Evolutionary conservation across 257 asterid genomes (phyloP).

Genomic region (Anisodus tanguticus): DNA sequence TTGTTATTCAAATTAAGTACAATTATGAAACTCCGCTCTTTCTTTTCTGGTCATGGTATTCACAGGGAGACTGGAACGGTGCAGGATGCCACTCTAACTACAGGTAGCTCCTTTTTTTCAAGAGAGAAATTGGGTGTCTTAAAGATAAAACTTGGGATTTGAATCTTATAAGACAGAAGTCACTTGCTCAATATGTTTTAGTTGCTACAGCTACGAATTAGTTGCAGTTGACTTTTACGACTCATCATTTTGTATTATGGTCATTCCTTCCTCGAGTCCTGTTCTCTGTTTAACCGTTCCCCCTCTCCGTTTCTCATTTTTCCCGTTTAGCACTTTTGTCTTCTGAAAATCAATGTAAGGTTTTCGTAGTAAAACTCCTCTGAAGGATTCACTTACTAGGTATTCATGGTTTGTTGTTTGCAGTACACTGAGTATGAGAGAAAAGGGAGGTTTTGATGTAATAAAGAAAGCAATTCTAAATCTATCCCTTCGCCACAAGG

Average conservation of each 20-base stretch:
- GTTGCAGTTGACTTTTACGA: not conserved
- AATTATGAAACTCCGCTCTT: not conserved
- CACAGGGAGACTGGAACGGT: conserved; percentile 98
- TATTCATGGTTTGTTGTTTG: conserved; percentile 20
- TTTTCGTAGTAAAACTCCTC: conserved; percentile 13
- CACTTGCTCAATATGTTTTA: not conserved
- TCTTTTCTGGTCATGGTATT: conserved; percentile 18
- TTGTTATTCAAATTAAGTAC: not conserved
- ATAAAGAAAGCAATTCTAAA: conserved; percentile 93
- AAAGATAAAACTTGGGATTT: conserved; percentile 10
- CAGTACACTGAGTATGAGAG: conserved; percentile 97
- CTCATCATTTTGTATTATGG: not conserved
- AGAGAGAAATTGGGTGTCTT: conserved; percentile 6
- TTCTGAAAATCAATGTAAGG: not conserved
- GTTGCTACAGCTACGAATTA: conserved; percentile 15
- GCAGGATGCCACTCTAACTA: conserved; percentile 96
- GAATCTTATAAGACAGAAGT: conserved; percentile 10
- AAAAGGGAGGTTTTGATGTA: conserved; percentile 92
- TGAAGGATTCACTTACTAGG: conserved; percentile 12
- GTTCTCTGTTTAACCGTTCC: not conserved
- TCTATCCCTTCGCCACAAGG: conserved; percentile 92
- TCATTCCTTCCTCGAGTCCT: not conserved
- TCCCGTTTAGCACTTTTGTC: not conserved
- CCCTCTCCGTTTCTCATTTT: not conserved
- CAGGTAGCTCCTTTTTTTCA: conserved; percentile 53